These are phyloP conservation scores for Lecanicillium sp. DNA, from an alignment of 2,329 filamentous ascomycete species.

Conservation along the genomic window DNA sequence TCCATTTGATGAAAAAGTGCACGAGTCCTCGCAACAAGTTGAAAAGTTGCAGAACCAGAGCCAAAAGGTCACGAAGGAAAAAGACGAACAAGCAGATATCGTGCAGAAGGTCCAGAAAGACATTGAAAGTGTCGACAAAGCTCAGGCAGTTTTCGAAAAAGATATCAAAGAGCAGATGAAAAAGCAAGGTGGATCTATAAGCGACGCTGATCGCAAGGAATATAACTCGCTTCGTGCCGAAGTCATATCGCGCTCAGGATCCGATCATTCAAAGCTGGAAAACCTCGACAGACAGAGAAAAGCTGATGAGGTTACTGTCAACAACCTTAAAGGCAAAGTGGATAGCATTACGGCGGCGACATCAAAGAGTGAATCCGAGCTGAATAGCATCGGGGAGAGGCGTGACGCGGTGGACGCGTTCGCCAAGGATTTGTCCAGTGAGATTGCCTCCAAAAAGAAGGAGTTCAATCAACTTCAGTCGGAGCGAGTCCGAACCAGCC, in stretches of 20 bases:
- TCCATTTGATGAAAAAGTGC: conserved; percentile 86
- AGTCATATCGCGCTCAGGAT: conserved; percentile 72
- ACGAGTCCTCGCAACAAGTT: conserved; percentile 64
- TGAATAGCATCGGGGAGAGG: conserved; percentile 60
- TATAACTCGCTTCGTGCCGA: conserved; percentile 80
- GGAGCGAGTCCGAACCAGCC: conserved; percentile 70
- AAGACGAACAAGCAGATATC: conserved; percentile 58
- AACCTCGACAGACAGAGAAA: conserved; percentile 83
- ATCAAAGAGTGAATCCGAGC: conserved; percentile 65
- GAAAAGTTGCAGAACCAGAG: conserved; percentile 61
- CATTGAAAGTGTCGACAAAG: conserved; percentile 77
- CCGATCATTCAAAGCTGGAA: conserved; percentile 74
- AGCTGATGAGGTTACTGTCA: conserved; percentile 84
- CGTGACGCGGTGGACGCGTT: conserved; percentile 52
- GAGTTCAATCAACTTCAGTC: conserved; percentile 80
- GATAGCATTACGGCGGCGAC: conserved; percentile 68
- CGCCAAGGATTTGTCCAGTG: conserved; percentile 60
- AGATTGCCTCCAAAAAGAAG: conserved; percentile 85
- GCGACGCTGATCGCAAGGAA: conserved; percentile 77
- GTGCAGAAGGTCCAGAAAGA: conserved; percentile 73
- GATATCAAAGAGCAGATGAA: conserved; percentile 80
- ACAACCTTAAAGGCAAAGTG: conserved; percentile 80
- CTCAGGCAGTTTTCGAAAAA: conserved; percentile 77
- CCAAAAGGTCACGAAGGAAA: conserved; percentile 64
- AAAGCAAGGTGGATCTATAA: conserved; percentile 79